Percentiles rank a stretch among this genome's conserved stretches.
phyloP scores from a whole-genome alignment of 257 asterid species.

The Schizonepeta tenuifolia region DNA sequence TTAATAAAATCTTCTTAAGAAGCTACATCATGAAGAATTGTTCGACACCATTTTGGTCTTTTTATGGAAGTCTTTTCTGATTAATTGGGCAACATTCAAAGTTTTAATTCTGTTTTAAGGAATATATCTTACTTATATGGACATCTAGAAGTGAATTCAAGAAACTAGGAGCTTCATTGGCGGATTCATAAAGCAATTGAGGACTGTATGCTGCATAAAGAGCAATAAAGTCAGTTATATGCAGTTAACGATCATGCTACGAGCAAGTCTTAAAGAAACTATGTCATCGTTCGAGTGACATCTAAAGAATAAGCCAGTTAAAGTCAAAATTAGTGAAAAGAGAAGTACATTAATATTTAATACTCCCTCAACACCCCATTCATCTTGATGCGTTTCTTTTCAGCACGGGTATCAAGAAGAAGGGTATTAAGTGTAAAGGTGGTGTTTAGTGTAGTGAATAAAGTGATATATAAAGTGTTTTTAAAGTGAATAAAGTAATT shows the following conservation, averaged over 20 bases:
- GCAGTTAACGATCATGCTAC: conserved; percentile 14
- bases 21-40: background rate
- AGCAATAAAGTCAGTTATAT: conserved; percentile 7
- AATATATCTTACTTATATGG: conserved; percentile 3
- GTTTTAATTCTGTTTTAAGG: background rate
- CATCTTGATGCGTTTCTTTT: too few species aligned
- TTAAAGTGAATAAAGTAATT: too few species aligned
- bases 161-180: background rate
- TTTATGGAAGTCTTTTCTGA: background rate
- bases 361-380: too few species aligned
- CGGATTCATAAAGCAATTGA: background rate
- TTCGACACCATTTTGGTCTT: background rate
- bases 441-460: too few species aligned
- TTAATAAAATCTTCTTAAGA: background rate
- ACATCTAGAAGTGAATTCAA: background rate
- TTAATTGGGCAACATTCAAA: background rate
- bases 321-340: background rate
- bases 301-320: background rate
- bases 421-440: too few species aligned
- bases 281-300: background rate
- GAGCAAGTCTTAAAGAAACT: background rate
- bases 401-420: too few species aligned
- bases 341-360: background rate
- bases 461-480: too few species aligned
- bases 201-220: conserved; percentile 19